Evolutionary conservation across 2,329 filamentous ascomycete species (phyloP).

Genomic region (Purpureocillium lavendulum): DNA sequence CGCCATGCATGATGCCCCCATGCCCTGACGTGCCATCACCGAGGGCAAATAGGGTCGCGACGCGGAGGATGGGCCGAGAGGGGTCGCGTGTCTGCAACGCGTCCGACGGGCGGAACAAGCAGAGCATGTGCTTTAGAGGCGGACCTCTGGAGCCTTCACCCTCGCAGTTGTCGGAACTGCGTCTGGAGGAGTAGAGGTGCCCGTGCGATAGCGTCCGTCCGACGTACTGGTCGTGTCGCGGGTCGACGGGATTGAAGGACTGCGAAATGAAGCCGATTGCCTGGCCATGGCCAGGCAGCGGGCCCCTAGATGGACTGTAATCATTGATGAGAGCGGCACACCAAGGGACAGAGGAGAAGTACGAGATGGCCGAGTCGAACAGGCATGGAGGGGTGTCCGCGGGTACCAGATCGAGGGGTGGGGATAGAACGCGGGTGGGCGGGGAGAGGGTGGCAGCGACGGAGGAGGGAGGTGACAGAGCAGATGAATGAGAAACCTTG

Average conservation of each 20-base stretch:
- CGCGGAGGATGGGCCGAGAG: slow-evolving; percentile 15
- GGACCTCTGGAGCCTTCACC: slow-evolving; percentile 13
- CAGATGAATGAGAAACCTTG: no score
- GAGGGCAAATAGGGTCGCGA: slow-evolving; percentile 22
- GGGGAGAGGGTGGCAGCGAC: no score
- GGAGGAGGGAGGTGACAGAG: no score
- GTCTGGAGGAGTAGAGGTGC: no score
- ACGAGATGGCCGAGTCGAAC: slow-evolving; percentile 16
- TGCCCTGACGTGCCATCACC: slow-evolving; percentile 25
- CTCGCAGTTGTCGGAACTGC: no score
- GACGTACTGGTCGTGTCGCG: slow-evolving; percentile 24
- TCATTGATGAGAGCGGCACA: slow-evolving; percentile 18
- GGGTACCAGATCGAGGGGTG: slow-evolving; percentile 18
- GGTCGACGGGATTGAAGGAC: slow-evolving; percentile 19
- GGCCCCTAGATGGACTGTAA: slow-evolving; percentile 7
- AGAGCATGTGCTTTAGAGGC: slow-evolving; percentile 22
- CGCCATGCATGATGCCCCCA: slow-evolving; percentile 25
- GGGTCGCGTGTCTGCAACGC: slow-evolving; percentile 14
- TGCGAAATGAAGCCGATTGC: slow-evolving; percentile 23
- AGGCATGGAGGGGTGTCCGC: slow-evolving; percentile 15
- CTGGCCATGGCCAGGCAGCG: slow-evolving; percentile 7
- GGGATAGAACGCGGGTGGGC: slow-evolving; percentile 21
- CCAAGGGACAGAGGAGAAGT: slow-evolving; percentile 28
- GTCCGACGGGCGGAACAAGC: slow-evolving; percentile 21
- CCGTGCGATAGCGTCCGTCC: slow-evolving; percentile 20